phyloP scores from a whole-genome alignment of 73 alveolate species.

The Blepharisma stoltei region DNA sequence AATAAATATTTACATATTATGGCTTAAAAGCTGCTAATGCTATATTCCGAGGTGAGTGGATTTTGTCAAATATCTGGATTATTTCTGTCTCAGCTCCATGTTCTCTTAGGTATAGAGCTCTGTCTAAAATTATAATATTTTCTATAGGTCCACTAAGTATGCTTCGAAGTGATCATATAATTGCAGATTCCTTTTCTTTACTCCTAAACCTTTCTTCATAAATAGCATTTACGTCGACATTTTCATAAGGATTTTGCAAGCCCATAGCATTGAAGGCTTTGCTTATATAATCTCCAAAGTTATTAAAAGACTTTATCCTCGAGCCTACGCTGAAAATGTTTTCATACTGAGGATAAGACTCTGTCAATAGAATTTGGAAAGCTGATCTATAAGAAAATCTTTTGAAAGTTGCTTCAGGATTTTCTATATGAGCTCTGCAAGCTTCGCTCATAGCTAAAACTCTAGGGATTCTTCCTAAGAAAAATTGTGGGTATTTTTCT shows the following conservation, averaged over 20 bases:
- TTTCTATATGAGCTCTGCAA: neutral
- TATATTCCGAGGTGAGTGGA: slow-evolving; percentile 8
- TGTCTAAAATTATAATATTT: slow-evolving; percentile 28
- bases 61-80: slow-evolving; percentile 1
- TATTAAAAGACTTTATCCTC: neutral
- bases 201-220: slow-evolving; percentile 1
- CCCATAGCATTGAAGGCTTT: neutral
- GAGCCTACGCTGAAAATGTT: slow-evolving; percentile 1
- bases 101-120: slow-evolving; percentile 22
- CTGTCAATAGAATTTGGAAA: neutral
- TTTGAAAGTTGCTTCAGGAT: slow-evolving; percentile 25
- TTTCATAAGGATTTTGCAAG: neutral
- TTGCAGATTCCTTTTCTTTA: slow-evolving; percentile 25
- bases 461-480: slow-evolving; percentile 25
- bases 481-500: slow-evolving; percentile 7
- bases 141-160: neutral
- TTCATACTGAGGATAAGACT: neutral
- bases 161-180: neutral
- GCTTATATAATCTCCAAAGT: slow-evolving; percentile 5
- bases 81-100: neutral
- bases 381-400: slow-evolving; percentile 25
- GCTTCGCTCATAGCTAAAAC: slow-evolving; percentile 2
- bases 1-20: neutral
- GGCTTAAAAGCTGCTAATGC: neutral
- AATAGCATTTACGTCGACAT: neutral